Evolutionary conservation across 768 basidiomycete genomes (phyloP), one percentile per base, ranked within the genome.

Genomic region (Russula vinacea): DNA sequence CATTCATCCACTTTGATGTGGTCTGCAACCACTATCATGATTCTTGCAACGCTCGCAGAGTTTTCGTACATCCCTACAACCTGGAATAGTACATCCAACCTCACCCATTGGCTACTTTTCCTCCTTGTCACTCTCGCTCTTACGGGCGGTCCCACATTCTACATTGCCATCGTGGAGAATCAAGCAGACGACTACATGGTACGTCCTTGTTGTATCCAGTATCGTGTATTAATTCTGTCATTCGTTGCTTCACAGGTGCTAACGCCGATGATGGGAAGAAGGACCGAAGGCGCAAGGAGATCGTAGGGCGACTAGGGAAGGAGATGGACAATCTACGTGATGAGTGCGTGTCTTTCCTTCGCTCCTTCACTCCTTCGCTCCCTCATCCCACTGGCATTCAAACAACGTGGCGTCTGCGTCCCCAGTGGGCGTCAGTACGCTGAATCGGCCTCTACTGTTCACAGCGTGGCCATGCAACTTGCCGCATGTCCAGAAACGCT

Each of bases 131-230:
- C n/a, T n/a, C n/a, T n/a, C n/a, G n/a, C n/a, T n/a, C 81, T 97
- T 56, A 98, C 96, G 11, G 87, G 85, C 64, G 97, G 90, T 33
- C 97, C 97, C 17, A 96, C 95, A 1, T 83, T 99, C 73, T 99
- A 98, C 77, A 85, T 99, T 71, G 92, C 90, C 52, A 88, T 94
- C 61, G 92, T 85, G 35, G 90, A 93, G 74, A 80, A 78, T 39
- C 59, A 56, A 9, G 80, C 79, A 68, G 73, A 33, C 55, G 57
- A 49, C 50, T 26, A 40, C 52, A 62, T 54, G 62, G 56, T 66
- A 29, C 35, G 65, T 60, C 58, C 49, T 39, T 47, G 32, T 51
- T 39, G 19, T 17, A n/a, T 22, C 22, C 26, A 3, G 17, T 35
- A 16, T 50, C 45, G 14, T 16, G 45, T 65, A 59, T 49, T 35